Conservation (phyloP, 2,329 filamentous ascomycete species). For the Epichloe glyceriae region DNA sequence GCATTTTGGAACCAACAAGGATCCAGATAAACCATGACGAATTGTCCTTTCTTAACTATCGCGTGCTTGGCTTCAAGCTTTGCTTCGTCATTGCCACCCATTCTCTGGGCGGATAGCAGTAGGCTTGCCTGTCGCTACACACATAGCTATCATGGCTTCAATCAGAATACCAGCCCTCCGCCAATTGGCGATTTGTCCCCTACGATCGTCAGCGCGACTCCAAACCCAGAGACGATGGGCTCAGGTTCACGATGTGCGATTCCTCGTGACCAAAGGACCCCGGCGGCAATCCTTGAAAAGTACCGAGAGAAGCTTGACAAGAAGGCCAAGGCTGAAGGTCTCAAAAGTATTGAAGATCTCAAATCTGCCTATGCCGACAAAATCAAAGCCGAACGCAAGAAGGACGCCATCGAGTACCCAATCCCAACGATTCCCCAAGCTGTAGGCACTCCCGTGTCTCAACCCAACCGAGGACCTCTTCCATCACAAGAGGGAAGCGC, state of each 20-base stretch:
- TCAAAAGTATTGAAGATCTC: constrained; percentile 58
- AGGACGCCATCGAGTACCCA: constrained; percentile 43
- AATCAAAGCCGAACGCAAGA: constrained; percentile 58
- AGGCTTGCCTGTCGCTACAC: not conserved
- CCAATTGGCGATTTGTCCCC: constrained; percentile 24
- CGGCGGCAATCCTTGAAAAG: constrained; percentile 60
- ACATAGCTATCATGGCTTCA: constrained; percentile 30
- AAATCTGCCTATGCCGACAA: constrained; percentile 75
- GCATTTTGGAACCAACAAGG: not conserved
- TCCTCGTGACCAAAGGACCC: constrained; percentile 65
- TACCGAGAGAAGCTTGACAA: constrained; percentile 75
- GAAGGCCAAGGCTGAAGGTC: constrained; percentile 66
- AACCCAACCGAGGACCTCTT: constrained; percentile 20
- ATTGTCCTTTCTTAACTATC: not conserved
- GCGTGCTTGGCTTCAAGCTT: not conserved
- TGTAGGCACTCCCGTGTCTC: constrained; percentile 22
- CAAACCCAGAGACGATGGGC: constrained; percentile 68
- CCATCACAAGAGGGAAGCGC: constrained; percentile 11
- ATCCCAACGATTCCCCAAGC: constrained; percentile 23
- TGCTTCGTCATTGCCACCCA: not conserved
- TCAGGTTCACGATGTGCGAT: constrained; percentile 82
- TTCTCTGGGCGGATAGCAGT: constrained; percentile 2
- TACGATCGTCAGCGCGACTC: constrained; percentile 19
- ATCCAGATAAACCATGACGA: not conserved
- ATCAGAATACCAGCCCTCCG: constrained; percentile 35